Conservation (phyloP, 2,329 filamentous ascomycete genomes). For the Chlorencoelia australis region DNA sequence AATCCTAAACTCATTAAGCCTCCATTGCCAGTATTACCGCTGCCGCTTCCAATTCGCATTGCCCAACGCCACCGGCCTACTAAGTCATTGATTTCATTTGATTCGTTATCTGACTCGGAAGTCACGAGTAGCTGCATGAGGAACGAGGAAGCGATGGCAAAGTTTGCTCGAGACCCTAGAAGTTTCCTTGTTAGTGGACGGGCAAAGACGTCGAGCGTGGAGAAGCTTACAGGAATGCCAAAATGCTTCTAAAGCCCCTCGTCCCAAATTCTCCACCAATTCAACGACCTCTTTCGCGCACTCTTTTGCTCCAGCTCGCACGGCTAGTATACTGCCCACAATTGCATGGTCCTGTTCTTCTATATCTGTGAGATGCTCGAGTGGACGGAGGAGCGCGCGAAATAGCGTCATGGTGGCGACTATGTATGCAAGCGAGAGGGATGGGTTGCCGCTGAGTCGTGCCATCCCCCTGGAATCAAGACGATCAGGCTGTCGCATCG, state of each 20-base stretch:
- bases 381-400: constrained; percentile 25
- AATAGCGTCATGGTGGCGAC: constrained; percentile 29
- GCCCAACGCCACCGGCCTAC: constrained; percentile 25
- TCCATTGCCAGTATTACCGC: constrained; percentile 13
- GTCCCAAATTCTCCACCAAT: constrained; percentile 23
- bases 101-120: constrained; percentile 19
- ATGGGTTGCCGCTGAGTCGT: constrained; percentile 24
- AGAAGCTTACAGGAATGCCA: constrained; percentile 24
- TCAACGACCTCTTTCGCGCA: constrained; percentile 26
- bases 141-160: constrained; percentile 26
- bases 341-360: constrained; percentile 21
- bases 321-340: constrained; percentile 16
- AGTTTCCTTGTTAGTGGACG: constrained; percentile 1
- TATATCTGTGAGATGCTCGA: constrained; percentile 19
- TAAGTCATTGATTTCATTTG: constrained; percentile 21
- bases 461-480: constrained; percentile 18
- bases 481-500: constrained; percentile 15
- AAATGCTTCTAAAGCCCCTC: constrained; percentile 23
- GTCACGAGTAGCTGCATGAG: constrained; percentile 26
- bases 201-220: background rate
- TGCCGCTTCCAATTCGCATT: constrained; percentile 22
- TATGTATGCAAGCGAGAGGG: constrained; percentile 27
- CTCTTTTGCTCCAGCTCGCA: constrained; percentile 23
- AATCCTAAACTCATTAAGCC: constrained; percentile 25
- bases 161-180: constrained; percentile 26